phyloP scores from a whole-genome alignment of 805 yeast species.

The Starmera dryadoides region DNA sequence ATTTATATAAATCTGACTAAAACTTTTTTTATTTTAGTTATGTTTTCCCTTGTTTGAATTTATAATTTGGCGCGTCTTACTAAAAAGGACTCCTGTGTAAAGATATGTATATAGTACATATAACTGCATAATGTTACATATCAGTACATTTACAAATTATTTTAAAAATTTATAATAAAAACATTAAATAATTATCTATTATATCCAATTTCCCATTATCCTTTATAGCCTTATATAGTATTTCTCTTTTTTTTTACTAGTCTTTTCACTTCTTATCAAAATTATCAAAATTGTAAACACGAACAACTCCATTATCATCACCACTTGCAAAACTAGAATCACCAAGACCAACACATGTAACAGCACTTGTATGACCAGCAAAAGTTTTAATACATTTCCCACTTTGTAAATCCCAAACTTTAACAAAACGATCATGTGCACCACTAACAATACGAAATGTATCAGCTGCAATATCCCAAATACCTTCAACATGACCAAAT shows the following conservation, averaged over 20 bases:
- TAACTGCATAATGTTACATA: too few relatives aligned
- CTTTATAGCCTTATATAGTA: neutral
- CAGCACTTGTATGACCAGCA: conserved; percentile 57
- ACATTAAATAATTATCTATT: too few relatives aligned
- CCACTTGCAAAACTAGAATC: conserved; percentile 90
- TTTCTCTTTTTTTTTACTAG: too few relatives aligned
- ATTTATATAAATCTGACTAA: too few relatives aligned
- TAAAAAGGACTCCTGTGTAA: too few relatives aligned
- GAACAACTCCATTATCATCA: conserved; percentile 81
- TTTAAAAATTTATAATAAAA: too few relatives aligned
- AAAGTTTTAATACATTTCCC: conserved; percentile 94
- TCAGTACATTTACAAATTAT: too few relatives aligned
- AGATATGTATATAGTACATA: too few relatives aligned
- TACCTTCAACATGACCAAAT: conserved; percentile 97
- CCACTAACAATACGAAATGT: conserved; percentile 92
- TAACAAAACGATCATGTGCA: conserved; percentile 84
- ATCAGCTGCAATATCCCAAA: conserved; percentile 95
- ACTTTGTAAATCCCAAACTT: conserved; percentile 92
- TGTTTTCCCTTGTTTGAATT: too few relatives aligned
- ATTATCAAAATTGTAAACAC: conserved; percentile 71
- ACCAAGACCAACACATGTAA: conserved; percentile 75
- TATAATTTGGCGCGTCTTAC: too few relatives aligned
- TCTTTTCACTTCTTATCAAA: conserved; percentile 4
- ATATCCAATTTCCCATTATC: too few relatives aligned
- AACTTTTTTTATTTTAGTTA: too few relatives aligned